These are phyloP conservation scores for Talaromyces marneffei DNA, from an alignment of 2,329 filamentous ascomycete genomes.

Conservation along the genomic window DNA sequence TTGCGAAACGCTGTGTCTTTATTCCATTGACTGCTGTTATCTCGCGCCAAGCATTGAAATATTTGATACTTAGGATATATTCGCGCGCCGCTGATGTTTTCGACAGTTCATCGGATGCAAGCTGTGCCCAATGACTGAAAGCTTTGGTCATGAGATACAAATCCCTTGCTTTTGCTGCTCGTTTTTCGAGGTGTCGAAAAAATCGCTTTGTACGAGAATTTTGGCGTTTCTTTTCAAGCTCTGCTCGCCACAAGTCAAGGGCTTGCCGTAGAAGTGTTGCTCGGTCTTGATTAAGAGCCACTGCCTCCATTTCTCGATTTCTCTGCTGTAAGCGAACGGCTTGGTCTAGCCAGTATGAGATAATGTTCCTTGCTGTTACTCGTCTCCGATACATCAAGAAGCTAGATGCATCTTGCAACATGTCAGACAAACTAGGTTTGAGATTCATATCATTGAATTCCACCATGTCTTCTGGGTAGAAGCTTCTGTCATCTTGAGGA, in stretches of 20 bases:
- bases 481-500: not conserved
- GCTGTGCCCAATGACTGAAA: constrained; percentile 64
- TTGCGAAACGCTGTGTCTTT: constrained; percentile 47
- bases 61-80: constrained; percentile 63
- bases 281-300: constrained; percentile 48
- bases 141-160: constrained; percentile 60
- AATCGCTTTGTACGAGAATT: constrained; percentile 47
- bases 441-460: constrained; percentile 38
- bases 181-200: constrained; percentile 51
- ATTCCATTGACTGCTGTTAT: constrained; percentile 58
- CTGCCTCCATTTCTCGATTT: constrained; percentile 35
- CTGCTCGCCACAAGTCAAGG: constrained; percentile 47
- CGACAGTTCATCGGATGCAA: constrained; percentile 58
- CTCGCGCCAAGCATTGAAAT: constrained; percentile 64
- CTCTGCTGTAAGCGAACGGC: constrained; percentile 34
- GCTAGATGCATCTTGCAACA: constrained; percentile 47
- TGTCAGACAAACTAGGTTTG: constrained; percentile 46
- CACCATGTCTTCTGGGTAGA: constrained; percentile 21
- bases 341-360: constrained; percentile 46
- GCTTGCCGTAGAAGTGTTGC: constrained; percentile 48
- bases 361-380: constrained; percentile 32
- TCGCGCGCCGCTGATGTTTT: constrained; percentile 62
- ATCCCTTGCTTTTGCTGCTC: constrained; percentile 59
- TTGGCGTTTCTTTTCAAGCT: constrained; percentile 37
- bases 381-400: constrained; percentile 41